Evolutionary conservation across 129 eudicot species (phyloP).

Genomic region (Artemisia annua): DNA sequence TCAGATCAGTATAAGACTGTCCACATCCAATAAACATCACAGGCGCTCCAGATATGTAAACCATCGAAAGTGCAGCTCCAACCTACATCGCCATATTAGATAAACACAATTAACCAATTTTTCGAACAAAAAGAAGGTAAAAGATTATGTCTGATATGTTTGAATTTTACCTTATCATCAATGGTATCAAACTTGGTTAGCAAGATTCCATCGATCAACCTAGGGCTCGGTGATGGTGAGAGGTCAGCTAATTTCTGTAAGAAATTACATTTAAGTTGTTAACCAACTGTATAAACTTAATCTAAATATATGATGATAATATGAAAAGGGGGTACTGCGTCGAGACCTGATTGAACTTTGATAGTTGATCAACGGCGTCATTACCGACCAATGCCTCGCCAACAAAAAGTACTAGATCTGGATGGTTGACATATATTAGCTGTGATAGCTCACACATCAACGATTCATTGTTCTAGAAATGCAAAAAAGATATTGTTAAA

Average conservation of each 20-base stretch:
- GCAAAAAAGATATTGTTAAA: too few species aligned
- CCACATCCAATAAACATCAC: constrained; percentile 99
- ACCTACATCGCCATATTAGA: constrained; percentile 44
- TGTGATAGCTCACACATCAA: constrained; percentile 90
- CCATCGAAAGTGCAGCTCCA: constrained; percentile 99
- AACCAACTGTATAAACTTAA: too few species aligned
- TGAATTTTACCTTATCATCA: constrained; percentile 70
- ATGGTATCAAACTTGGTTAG: constrained; percentile 97
- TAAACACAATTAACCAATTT: constrained; percentile 16
- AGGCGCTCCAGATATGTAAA: constrained; percentile 94
- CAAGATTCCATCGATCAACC: constrained; percentile 96
- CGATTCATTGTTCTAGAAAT: constrained; percentile 42
- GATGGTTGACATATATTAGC: too few species aligned
- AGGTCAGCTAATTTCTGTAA: constrained; percentile 89
- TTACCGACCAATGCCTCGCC: too few species aligned
- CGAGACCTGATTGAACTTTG: too few species aligned
- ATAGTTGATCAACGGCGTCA: too few species aligned
- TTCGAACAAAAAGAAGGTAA: neutral
- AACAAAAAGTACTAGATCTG: too few species aligned
- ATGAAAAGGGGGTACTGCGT: too few species aligned
- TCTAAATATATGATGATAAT: too few species aligned
- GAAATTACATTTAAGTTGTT: neutral
- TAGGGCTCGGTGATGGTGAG: constrained; percentile 77
- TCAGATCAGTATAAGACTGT: constrained; percentile 89
- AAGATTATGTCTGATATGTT: neutral